Evolutionary conservation across 2,329 filamentous ascomycete genomes (phyloP).

Genomic region (Aquanectria penicillioides): DNA sequence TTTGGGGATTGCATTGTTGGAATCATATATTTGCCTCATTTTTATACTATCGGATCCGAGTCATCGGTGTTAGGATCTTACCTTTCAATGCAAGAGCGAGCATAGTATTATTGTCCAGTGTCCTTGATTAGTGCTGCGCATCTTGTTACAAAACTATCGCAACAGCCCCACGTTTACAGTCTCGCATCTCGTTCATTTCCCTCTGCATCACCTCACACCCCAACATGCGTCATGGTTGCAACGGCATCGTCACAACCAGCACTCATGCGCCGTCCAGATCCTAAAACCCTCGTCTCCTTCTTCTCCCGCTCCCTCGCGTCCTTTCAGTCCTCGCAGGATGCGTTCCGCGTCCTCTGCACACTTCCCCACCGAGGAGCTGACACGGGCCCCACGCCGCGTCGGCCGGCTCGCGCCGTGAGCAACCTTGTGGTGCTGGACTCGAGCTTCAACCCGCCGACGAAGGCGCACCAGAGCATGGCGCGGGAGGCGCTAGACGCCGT

Average conservation of each 20-base stretch:
- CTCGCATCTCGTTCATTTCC: not conserved
- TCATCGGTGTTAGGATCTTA: constrained; percentile 19
- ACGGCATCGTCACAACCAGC: not conserved
- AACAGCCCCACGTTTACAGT: constrained; percentile 27
- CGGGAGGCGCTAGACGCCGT: constrained; percentile 54
- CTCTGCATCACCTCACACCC: constrained; percentile 10
- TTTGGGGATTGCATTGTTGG: constrained; percentile 22
- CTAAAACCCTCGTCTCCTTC: constrained; percentile 48
- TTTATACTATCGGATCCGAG: constrained; percentile 9
- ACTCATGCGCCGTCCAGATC: constrained; percentile 33
- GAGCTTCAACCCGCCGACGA: constrained; percentile 75
- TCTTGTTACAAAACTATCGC: constrained; percentile 2
- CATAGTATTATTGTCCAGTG: not conserved
- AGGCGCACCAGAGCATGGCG: constrained; percentile 68
- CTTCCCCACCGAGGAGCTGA: constrained; percentile 38
- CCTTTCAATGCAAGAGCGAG: constrained; percentile 20
- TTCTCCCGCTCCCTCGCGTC: constrained; percentile 56
- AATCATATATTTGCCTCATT: not conserved
- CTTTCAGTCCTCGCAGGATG: constrained; percentile 55
- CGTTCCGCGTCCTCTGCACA: constrained; percentile 58
- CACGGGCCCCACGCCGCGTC: constrained; percentile 30
- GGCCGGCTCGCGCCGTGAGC: constrained; percentile 28
- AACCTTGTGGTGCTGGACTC: constrained; percentile 70
- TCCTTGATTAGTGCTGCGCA: not conserved
- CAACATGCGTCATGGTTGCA: constrained; percentile 9